Evolutionary conservation across 805 yeast genomes (phyloP).

Genomic region (Henningerozyma blattae): DNA sequence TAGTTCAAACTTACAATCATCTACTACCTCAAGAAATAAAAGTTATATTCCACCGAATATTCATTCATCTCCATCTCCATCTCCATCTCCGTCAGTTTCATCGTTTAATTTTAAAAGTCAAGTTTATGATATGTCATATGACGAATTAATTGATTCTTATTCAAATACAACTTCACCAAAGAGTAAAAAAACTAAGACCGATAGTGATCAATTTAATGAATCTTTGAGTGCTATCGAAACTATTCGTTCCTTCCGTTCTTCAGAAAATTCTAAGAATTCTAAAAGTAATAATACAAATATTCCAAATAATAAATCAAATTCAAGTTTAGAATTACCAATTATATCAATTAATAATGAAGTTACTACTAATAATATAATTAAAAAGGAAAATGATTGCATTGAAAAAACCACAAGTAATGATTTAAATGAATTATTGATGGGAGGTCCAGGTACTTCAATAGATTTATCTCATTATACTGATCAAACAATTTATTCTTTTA

Average conservation of each 20-base stretch:
- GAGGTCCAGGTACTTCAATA: slow-evolving; percentile 25
- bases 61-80: slow-evolving; percentile 20
- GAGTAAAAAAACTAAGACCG: not conserved
- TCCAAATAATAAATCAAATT: not conserved
- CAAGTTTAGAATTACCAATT: slow-evolving; percentile 5
- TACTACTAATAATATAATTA: not conserved
- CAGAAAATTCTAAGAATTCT: not conserved
- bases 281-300: not conserved
- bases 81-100: slow-evolving; percentile 15
- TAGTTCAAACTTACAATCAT: slow-evolving; percentile 8
- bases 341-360: not conserved
- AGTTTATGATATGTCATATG: slow-evolving; percentile 25
- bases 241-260: not conserved
- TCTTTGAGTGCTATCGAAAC: slow-evolving; percentile 3
- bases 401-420: not conserved
- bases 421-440: slow-evolving; percentile 14
- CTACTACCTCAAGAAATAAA: slow-evolving; percentile 16
- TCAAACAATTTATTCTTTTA: not conserved
- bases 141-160: not conserved
- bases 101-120: slow-evolving; percentile 28
- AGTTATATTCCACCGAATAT: too few relatives aligned
- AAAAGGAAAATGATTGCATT: not conserved
- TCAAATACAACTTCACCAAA: not conserved
- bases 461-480: slow-evolving; percentile 10
- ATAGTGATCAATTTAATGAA: slow-evolving; percentile 6